Conservation (phyloP, 352 stramenopile genomes). For the Globisporangium spiculum region DNA sequence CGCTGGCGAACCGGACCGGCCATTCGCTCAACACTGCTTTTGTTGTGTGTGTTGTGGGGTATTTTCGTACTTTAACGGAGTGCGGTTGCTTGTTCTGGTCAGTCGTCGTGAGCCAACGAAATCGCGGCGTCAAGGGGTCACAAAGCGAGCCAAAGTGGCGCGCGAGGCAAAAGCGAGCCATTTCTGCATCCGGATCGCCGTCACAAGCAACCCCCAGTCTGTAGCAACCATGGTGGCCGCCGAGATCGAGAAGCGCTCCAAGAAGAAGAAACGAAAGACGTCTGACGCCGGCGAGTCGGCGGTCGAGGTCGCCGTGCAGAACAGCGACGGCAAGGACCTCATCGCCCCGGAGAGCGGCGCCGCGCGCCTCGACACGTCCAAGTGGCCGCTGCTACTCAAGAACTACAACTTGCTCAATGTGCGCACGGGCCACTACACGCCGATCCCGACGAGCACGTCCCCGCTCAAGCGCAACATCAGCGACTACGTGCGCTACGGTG, state of each 20-base stretch:
- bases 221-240: conserved; percentile 46
- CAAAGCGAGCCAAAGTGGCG: background rate
- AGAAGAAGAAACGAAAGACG: conserved; percentile 89
- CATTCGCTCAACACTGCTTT: background rate
- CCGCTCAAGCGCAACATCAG: conserved; percentile 96
- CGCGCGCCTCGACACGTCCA: conserved; percentile 94
- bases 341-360: conserved; percentile 78
- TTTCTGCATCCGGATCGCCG: conserved; percentile 13
- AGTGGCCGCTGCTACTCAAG: conserved; percentile 99
- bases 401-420: conserved; percentile 99
- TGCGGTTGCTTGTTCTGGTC: background rate
- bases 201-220: background rate
- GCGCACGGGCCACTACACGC: conserved; percentile 98
- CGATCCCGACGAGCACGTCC: conserved; percentile 95
- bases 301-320: background rate
- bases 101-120: conserved; percentile 19
- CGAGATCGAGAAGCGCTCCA: conserved; percentile 85
- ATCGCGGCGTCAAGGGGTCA: conserved; percentile 4
- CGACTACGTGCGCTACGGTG: conserved; percentile 98
- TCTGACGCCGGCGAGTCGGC: conserved; percentile 29
- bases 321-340: conserved; percentile 50
- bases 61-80: background rate
- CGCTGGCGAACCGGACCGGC: conserved; percentile 3
- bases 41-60: background rate
- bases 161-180: background rate